These are phyloP conservation scores for Solanum ahanhuiri DNA, from an alignment of 257 asterid species.

Conservation along the genomic window DNA sequence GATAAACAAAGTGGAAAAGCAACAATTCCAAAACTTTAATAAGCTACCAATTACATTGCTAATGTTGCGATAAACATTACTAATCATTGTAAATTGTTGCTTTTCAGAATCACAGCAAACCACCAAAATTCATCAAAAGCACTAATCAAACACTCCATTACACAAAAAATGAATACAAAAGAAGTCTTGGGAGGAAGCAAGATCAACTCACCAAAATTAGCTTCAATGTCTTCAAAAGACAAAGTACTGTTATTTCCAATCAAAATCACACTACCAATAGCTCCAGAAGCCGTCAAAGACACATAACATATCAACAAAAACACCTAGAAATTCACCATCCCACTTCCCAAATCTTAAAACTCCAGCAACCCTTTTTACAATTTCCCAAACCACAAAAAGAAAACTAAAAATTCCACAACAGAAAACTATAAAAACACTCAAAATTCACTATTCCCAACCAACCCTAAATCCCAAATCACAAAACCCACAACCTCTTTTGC, in stretches of 20 bases:
- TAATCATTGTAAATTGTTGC: too few species aligned
- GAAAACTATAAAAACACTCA: not conserved
- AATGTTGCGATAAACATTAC: too few species aligned
- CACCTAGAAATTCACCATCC: conserved; percentile 24
- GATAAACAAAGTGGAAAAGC: too few species aligned
- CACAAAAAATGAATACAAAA: not conserved
- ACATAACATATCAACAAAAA: conserved; percentile 13
- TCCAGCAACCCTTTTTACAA: not conserved
- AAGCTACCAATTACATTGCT: too few species aligned
- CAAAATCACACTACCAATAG: conserved; percentile 35
- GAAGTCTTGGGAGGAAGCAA: not conserved
- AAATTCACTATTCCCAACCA: not conserved
- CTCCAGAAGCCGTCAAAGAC: conserved; percentile 16
- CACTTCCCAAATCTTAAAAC: not conserved
- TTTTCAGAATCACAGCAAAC: too few species aligned
- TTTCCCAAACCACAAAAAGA: not conserved
- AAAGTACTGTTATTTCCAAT: conserved; percentile 24
- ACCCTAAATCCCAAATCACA: conserved; percentile 3
- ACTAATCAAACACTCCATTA: not conserved
- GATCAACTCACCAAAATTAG: conserved; percentile 40
- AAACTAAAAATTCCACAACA: conserved; percentile 9
- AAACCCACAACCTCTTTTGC: not conserved
- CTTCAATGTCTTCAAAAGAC: conserved; percentile 35
- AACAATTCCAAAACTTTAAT: too few species aligned
- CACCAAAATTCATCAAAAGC: not conserved